These are phyloP conservation scores for Sporothrix pallida DNA, from an alignment of 2,329 filamentous ascomycete species.

Conservation along the genomic window DNA sequence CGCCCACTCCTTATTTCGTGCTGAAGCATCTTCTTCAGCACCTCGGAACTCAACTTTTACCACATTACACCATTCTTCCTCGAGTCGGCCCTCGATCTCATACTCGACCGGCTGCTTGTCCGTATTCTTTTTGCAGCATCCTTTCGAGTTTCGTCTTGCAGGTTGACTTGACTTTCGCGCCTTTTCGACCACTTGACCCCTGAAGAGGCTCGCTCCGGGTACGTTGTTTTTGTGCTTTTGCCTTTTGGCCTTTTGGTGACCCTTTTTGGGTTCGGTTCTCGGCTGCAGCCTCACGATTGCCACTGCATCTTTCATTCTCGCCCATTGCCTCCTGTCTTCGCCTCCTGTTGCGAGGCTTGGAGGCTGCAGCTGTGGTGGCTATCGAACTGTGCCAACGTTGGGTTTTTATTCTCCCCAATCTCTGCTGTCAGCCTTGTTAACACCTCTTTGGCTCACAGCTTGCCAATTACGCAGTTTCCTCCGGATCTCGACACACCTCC, in stretches of 20 bases:
- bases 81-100: neutral
- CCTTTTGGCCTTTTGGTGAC: neutral
- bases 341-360: too few relatives aligned
- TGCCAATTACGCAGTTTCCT: constrained; percentile 6
- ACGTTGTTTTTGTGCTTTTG: constrained; percentile 19
- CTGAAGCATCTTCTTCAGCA: constrained; percentile 23
- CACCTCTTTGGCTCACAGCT: constrained; percentile 1
- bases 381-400: too few relatives aligned
- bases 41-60: neutral
- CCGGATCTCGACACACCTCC: neutral
- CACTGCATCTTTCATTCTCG: neutral
- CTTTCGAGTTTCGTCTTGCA: neutral
- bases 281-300: constrained; percentile 14
- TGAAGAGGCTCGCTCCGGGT: constrained; percentile 22
- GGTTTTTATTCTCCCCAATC: neutral
- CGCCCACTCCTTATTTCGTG: constrained; percentile 17
- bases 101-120: neutral
- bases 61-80: neutral
- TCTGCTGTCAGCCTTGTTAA: neutral
- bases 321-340: neutral
- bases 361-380: too few relatives aligned
- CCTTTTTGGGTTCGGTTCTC: neutral
- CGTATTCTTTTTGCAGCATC: constrained; percentile 1
- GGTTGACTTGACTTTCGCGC: constrained; percentile 15
- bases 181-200: constrained; percentile 19